Conservation (phyloP, 164 flowering plant species). For the Houttuynia cordata region DNA sequence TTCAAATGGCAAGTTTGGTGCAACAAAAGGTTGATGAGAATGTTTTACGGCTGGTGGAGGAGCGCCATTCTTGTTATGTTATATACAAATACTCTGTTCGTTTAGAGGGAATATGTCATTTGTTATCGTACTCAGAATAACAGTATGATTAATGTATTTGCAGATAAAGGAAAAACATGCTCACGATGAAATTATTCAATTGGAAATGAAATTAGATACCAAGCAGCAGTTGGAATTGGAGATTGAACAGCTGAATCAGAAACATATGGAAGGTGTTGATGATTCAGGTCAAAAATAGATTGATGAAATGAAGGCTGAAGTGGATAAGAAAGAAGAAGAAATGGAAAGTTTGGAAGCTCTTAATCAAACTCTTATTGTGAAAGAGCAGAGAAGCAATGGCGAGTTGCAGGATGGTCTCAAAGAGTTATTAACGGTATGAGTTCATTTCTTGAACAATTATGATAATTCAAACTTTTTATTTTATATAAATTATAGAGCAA, state of each 20-base stretch:
- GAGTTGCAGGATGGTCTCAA: conserved; percentile 63
- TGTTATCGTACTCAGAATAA: no score
- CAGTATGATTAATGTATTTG: neutral
- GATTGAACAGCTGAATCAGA: neutral
- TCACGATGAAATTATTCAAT: neutral
- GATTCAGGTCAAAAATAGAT: neutral
- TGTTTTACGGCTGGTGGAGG: neutral
- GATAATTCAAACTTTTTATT: neutral
- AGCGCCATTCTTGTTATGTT: neutral
- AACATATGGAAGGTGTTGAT: neutral
- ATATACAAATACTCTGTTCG: neutral
- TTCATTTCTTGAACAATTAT: neutral
- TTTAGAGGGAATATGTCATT: neutral
- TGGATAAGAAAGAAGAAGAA: conserved; percentile 10
- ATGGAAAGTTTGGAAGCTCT: conserved; percentile 7
- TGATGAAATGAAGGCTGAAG: neutral
- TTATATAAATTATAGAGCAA: neutral
- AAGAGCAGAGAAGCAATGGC: conserved; percentile 31
- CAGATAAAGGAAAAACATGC: neutral
- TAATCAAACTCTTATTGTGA: conserved; percentile 7
- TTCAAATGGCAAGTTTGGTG: neutral
- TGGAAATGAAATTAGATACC: neutral
- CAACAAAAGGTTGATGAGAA: neutral
- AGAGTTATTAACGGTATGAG: conserved; percentile 38
- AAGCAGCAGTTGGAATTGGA: neutral